Evolutionary conservation across 2,329 filamentous ascomycete species (phyloP), one percentile per base, ranked within the genome.

Genomic region (Arthrobotrys pseudoclavata): DNA sequence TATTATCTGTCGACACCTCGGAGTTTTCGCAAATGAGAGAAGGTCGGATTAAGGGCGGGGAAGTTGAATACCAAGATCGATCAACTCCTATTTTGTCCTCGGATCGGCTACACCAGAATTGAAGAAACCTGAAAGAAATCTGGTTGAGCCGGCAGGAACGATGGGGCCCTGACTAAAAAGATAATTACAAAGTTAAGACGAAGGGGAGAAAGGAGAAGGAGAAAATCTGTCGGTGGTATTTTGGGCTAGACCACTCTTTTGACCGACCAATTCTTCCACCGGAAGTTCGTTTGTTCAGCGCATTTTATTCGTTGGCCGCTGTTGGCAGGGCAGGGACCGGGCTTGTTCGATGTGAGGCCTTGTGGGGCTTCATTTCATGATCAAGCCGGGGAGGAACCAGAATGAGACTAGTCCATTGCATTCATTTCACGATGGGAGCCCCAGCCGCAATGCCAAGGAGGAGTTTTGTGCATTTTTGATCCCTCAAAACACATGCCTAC

Each of bases 391-490:
- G 31, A 22, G n/a, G 40, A 29, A 13, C 62, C 66, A 6, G 62
- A 76, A 67, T 22, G 5, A 53, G 66, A 61, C 45, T 76, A 76
- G 31, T 26, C 42, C 34, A 42, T 57, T 52, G 55, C 67, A 34
- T 55, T 66, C 40, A 62, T 76, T 68, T 67, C 62, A 61, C 18
- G 29, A 62, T 61, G 62, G 61, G 1, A 69, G 34, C 64, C 52
- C 70, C 72, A 76, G 72, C 72, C 72, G 72, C 66, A 76, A 34
- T 60, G 71, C 71, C 71, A 76, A 76, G 70, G 37, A 9, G 53
- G 31, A 20, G 31, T 60, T 45, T 68, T n/a, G 53, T 61, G 53
- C 42, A n/a, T 48, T 47, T 48, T 63, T 48, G 60, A 31, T 63
- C 26, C 24, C 40, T 62, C 37, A 20, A 24, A 34, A 13, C 29